A percentile compares a stretch with the other conserved stretches of the same genome.
phyloP scores from a whole-genome alignment of 441 rosid genomes.

The Mallotus japonicus region DNA sequence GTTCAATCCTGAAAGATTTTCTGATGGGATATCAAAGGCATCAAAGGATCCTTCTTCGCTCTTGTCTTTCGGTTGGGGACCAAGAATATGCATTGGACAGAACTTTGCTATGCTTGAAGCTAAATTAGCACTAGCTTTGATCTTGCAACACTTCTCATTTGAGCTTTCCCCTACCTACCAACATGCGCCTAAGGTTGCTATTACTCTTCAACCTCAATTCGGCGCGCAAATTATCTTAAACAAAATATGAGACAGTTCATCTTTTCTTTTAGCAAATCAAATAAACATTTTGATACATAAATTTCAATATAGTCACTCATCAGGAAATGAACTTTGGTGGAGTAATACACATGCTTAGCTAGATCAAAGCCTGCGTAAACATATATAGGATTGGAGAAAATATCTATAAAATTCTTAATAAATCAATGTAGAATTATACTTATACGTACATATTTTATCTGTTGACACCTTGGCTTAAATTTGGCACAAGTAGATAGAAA shows the following conservation, averaged over 20 bases:
- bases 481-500: no score
- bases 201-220: conserved; percentile 2
- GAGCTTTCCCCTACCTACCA: conserved; percentile 9
- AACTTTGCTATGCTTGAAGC: conserved; percentile 22
- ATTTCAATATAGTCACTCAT: no score
- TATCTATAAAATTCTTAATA: no score
- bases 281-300: no score
- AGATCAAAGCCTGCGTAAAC: no score
- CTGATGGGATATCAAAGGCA: background rate
- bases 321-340: no score
- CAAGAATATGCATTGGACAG: conserved; percentile 18
- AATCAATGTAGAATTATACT: no score
- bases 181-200: conserved; percentile 5
- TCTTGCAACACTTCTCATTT: conserved; percentile 4
- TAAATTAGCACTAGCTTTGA: conserved; percentile 15
- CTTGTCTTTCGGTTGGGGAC: conserved; percentile 9
- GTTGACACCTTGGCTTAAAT: no score
- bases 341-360: no score
- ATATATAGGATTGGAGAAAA: no score
- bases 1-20: conserved; percentile 13
- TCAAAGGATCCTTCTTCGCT: background rate
- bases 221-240: background rate
- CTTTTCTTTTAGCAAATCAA: no score
- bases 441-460: no score
- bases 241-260: background rate